Evolutionary conservation across 2,329 filamentous ascomycete species (phyloP), one percentile per base, ranked within the genome.

Genomic region (Talaromyces sp.): DNA sequence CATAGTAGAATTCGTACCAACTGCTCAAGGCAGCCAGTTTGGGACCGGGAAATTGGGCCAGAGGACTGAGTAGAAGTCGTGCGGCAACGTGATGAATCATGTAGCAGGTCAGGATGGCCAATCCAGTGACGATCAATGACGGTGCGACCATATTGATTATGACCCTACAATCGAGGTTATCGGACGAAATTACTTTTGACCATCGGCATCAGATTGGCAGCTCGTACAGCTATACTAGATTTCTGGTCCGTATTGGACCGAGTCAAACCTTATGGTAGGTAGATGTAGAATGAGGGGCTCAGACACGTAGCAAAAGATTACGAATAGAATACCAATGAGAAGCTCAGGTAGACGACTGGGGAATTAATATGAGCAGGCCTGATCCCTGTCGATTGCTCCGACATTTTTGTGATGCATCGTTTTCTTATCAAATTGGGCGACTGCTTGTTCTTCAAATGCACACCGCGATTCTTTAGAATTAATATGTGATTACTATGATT

Each of bases 1-100:
- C 69, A 58, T 68, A 70, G 63, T 70, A 72, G 42, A 68, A 67
- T 37, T 72, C 70, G 42, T 71, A 70, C 69, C 69, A 71, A 42
- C 61, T 59, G 33, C 64, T 67, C 16, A 68, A 39, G 18, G 69
- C 69, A 9, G 61, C 61, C 23, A 63, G 56, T 21, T 28, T 60
- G n/a, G 61, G 61, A 31, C 61, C 61, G 28, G 61, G 61, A 12
- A 60, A 63, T 23, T 31, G 23, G 14, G 61, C 56, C 18, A 63
- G 21, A 16, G 61, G 61, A 25, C 61, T 63, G 8, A 63, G 56
- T 1, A 58, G 4, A 16, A 62, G 33, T 8, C 60, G 60, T 39
- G 60, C 28, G 5, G 58, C 52, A 23, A 21, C 40, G n/a, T 58
- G 31, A 50, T 62, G 58, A 44, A 7, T 35, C 11, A 58, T 2